Evolutionary conservation across 345 rosid genomes (phyloP).

Genomic region (Clarkia xantiana): DNA sequence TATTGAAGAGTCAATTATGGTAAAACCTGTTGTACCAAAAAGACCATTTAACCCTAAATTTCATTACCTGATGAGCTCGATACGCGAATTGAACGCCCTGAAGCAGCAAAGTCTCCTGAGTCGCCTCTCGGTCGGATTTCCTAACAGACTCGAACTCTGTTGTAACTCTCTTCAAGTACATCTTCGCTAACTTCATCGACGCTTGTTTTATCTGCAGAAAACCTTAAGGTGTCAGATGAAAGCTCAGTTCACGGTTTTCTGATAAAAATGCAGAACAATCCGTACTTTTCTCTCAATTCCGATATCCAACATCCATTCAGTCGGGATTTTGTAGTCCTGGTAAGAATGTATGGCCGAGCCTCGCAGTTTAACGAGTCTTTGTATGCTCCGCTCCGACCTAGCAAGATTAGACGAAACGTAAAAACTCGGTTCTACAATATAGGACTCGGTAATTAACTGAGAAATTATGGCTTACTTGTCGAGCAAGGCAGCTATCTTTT

Average conservation of each 20-base stretch:
- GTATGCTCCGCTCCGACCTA: constrained; percentile 67
- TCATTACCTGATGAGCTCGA: constrained; percentile 66
- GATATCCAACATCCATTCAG: constrained; percentile 80
- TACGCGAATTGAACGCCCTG: constrained; percentile 75
- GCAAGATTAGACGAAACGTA: constrained; percentile 5
- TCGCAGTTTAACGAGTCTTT: constrained; percentile 44
- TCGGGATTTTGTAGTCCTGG: constrained; percentile 57
- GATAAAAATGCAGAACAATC: not conserved
- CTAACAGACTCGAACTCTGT: constrained; percentile 47
- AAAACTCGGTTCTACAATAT: not conserved
- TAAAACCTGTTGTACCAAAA: not conserved
- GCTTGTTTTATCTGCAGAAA: constrained; percentile 56
- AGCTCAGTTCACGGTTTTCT: not conserved
- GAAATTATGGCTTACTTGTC: constrained; percentile 43
- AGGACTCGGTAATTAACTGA: not conserved
- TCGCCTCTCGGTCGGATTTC: constrained; percentile 43
- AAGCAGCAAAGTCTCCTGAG: constrained; percentile 60
- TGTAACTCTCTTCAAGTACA: constrained; percentile 68
- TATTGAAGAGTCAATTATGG: no score
- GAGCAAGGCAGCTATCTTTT: constrained; percentile 61
- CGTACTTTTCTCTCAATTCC: constrained; percentile 52
- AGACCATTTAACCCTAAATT: not conserved
- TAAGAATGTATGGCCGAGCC: constrained; percentile 40
- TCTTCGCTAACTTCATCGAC: constrained; percentile 56
- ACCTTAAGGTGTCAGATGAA: not conserved